phyloP scores from a whole-genome alignment of 2,329 filamentous ascomycete genomes.

The Tolypocladium nubicola region DNA sequence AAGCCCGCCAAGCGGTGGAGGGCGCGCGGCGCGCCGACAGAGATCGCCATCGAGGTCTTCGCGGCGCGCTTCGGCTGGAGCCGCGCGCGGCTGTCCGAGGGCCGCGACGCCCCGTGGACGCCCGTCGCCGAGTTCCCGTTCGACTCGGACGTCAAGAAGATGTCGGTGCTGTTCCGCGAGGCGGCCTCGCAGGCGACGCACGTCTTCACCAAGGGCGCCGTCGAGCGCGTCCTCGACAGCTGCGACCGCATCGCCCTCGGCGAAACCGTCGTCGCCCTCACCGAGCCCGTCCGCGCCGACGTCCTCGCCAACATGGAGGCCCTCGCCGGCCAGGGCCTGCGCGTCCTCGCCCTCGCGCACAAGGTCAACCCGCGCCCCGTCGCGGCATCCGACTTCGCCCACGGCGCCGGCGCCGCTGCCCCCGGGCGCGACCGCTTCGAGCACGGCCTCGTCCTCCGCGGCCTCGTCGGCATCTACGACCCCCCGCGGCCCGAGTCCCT shows the following conservation, averaged over 20 bases:
- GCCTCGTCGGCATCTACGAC: slow-evolving; percentile 63
- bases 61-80: slow-evolving; percentile 58
- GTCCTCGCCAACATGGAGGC: slow-evolving; percentile 60
- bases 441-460: slow-evolving; percentile 52
- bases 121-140: slow-evolving; percentile 62
- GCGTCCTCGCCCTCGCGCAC: slow-evolving; percentile 57
- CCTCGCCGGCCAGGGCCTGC: slow-evolving; percentile 54
- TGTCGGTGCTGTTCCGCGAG: slow-evolving; percentile 58
- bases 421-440: slow-evolving; percentile 47
- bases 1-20: slow-evolving; percentile 35
- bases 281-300: slow-evolving; percentile 40
- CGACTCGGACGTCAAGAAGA: slow-evolving; percentile 65
- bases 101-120: slow-evolving; percentile 39
- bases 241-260: slow-evolving; percentile 43
- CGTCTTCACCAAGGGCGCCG: slow-evolving; percentile 53
- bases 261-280: slow-evolving; percentile 34
- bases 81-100: slow-evolving; percentile 37
- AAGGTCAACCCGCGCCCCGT: slow-evolving; percentile 25
- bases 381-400: slow-evolving; percentile 21
- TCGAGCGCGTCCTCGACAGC: slow-evolving; percentile 55
- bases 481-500: slow-evolving; percentile 59
- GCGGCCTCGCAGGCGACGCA: slow-evolving; percentile 26
- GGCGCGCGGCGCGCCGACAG: slow-evolving; percentile 52
- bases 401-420: slow-evolving; percentile 22
- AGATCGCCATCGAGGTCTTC: slow-evolving; percentile 68